These are phyloP conservation scores for Aquilaria yunnanensis DNA, from an alignment of 345 rosid species.

Conservation along the genomic window DNA sequence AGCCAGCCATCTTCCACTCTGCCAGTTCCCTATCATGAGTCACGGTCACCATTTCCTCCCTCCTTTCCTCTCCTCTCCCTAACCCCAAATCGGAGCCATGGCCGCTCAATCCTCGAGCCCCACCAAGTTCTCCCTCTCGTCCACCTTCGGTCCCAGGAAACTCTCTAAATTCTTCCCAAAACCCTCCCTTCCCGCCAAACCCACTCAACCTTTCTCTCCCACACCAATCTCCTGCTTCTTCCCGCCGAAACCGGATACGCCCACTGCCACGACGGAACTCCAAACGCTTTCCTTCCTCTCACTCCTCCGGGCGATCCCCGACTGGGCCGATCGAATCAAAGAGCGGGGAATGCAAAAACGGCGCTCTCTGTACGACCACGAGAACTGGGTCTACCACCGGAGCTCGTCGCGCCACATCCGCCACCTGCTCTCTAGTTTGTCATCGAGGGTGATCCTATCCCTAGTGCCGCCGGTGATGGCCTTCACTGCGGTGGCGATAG, in stretches of 20 bases:
- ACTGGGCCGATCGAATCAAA: slow-evolving; percentile 77
- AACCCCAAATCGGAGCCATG: slow-evolving; percentile 37
- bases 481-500: slow-evolving; percentile 58
- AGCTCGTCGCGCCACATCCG: slow-evolving; percentile 86
- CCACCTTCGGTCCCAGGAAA: slow-evolving; percentile 29
- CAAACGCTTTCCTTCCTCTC: slow-evolving; percentile 33
- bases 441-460: slow-evolving; percentile 82
- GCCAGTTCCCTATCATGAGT: not conserved
- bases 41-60: slow-evolving; percentile 18
- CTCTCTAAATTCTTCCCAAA: slow-evolving; percentile 15
- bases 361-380: slow-evolving; percentile 73
- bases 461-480: slow-evolving; percentile 78
- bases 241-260: slow-evolving; percentile 6
- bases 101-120: slow-evolving; percentile 24
- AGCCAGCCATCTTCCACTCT: not conserved
- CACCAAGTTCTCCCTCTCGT: slow-evolving; percentile 27
- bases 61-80: slow-evolving; percentile 16
- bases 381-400: slow-evolving; percentile 78
- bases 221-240: slow-evolving; percentile 24
- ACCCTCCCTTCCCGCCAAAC: slow-evolving; percentile 26
- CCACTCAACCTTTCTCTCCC: slow-evolving; percentile 17
- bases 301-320: slow-evolving; percentile 62
- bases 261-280: not conserved
- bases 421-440: slow-evolving; percentile 58
- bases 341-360: slow-evolving; percentile 77